A percentile compares a stretch with the other conserved stretches of the same genome.
Conservation (phyloP, 805 yeast species). For the Suhomyces prunicola region DNA sequence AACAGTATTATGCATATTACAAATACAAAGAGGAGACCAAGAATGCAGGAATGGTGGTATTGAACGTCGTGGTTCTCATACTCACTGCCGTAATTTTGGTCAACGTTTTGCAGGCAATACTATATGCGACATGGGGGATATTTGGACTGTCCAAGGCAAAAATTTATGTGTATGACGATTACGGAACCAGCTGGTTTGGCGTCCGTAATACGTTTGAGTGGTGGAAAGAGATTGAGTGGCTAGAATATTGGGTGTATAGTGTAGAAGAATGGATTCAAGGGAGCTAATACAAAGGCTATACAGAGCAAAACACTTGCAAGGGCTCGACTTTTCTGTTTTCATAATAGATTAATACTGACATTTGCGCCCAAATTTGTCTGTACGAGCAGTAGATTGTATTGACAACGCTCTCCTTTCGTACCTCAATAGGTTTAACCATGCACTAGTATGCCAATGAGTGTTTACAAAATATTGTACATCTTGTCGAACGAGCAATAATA, state of each 20-base stretch:
- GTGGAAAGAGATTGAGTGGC: slow-evolving; percentile 33
- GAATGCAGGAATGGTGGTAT: slow-evolving; percentile 15
- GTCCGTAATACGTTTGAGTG: slow-evolving; percentile 16
- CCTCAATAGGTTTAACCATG: too few species aligned
- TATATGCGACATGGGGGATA: slow-evolving; percentile 11
- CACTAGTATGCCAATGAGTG: too few species aligned
- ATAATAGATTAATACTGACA: too few species aligned
- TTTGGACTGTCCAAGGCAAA: not conserved
- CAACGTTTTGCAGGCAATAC: slow-evolving; percentile 15
- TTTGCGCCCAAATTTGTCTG: too few species aligned
- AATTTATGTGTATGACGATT: slow-evolving; percentile 12
- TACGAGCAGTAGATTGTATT: too few species aligned
- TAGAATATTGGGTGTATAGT: slow-evolving; percentile 25
- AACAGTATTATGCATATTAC: slow-evolving; percentile 25
- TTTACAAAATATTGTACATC: not conserved
- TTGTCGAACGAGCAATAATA: not conserved
- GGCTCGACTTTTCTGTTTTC: too few species aligned
- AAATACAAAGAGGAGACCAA: slow-evolving; percentile 22
- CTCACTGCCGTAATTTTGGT: slow-evolving; percentile 18
- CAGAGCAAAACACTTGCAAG: not conserved
- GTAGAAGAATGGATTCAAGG: slow-evolving; percentile 1
- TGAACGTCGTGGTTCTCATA: slow-evolving; percentile 22
- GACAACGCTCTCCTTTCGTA: too few species aligned
- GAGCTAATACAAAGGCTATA: not conserved
- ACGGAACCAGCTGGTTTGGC: slow-evolving; percentile 8